Conservation (phyloP, 2,329 filamentous ascomycete species). For the Botrytis squamosa region DNA sequence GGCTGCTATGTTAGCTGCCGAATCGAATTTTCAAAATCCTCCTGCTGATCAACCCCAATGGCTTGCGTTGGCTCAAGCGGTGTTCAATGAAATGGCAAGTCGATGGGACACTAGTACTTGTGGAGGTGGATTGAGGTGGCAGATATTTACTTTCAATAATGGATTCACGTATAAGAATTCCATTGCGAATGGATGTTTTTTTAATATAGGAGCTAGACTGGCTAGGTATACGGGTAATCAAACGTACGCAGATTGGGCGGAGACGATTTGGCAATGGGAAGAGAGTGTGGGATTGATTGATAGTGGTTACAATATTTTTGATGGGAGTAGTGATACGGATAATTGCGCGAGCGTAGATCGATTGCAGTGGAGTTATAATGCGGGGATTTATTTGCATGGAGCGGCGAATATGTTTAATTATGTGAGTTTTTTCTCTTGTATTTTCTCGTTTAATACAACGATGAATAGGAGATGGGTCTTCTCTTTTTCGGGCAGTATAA, state of each 20-base stretch:
- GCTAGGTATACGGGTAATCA: conserved; percentile 73
- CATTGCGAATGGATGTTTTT: conserved; percentile 61
- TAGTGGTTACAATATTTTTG: conserved; percentile 53
- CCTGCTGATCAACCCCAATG: conserved; percentile 57
- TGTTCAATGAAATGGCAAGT: conserved; percentile 73
- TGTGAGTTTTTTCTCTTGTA: conserved; percentile 37
- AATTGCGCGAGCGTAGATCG: conserved; percentile 60
- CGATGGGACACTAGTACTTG: conserved; percentile 71
- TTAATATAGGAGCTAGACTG: conserved; percentile 62
- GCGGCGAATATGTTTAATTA: conserved; percentile 49
- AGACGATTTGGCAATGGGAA: conserved; percentile 72
- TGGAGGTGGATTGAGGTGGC: conserved; percentile 74
- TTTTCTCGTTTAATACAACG: neutral
- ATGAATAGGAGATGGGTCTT: no score
- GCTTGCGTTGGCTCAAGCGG: conserved; percentile 71
- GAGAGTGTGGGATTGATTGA: conserved; percentile 56
- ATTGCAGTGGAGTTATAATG: conserved; percentile 69
- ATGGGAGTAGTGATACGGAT: conserved; percentile 55
- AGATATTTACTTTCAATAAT: conserved; percentile 78
- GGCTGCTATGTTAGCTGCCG: conserved; percentile 67
- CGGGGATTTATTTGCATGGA: conserved; percentile 64
- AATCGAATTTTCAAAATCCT: conserved; percentile 61
- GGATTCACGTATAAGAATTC: conserved; percentile 76
- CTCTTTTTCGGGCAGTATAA: neutral
- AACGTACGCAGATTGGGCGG: conserved; percentile 76